Percentiles rank a stretch among this genome's conserved stretches.
Conservation (phyloP, 1,284 basidiomycete species). For the Ceratobasidium sp. region DNA sequence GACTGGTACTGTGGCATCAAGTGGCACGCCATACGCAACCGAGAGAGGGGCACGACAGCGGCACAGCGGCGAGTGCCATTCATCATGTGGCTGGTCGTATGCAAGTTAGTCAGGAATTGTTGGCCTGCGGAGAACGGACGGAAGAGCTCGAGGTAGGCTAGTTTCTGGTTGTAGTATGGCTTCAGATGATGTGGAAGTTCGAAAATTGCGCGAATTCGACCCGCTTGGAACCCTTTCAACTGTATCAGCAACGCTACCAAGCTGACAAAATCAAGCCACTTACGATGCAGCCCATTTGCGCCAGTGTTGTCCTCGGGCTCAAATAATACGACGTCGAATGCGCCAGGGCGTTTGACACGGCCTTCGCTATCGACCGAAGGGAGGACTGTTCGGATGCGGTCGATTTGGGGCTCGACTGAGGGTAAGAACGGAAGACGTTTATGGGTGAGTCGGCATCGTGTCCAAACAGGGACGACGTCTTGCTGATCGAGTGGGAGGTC, state of each 20-base stretch:
- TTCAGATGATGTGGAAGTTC: neutral
- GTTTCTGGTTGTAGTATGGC: neutral
- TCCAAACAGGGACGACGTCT: neutral
- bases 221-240: conserved; percentile 9
- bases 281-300: neutral
- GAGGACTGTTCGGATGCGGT: neutral
- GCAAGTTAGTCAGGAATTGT: neutral
- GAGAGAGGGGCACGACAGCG: neutral
- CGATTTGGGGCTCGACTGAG: neutral
- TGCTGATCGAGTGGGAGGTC: neutral
- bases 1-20: neutral
- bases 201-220: conserved; percentile 14
- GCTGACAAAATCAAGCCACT: neutral
- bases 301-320: neutral
- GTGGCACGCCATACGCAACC: conserved; percentile 1
- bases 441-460: neutral
- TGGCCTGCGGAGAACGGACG: neutral
- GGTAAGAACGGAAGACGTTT: neutral
- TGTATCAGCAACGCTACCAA: neutral
- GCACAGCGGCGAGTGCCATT: neutral
- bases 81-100: conserved; percentile 10
- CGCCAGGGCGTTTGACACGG: neutral
- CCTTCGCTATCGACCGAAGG: neutral
- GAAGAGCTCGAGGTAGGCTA: conserved; percentile 7
- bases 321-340: neutral